phyloP scores from a whole-genome alignment of 2,329 filamentous ascomycete genomes.

The Curvularia lunata region DNA sequence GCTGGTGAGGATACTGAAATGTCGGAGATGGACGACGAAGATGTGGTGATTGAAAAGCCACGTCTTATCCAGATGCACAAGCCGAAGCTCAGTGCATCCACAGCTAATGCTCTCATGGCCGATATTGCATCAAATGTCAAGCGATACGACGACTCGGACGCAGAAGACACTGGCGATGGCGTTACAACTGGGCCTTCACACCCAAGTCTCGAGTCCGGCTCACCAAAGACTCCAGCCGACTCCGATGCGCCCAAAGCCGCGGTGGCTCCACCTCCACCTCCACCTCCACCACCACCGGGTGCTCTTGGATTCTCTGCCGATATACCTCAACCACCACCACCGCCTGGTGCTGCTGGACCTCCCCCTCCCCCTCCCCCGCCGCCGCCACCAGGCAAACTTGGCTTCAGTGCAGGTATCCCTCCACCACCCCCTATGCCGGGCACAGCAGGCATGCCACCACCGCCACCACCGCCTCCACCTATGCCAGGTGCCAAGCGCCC shows the following conservation, averaged over 20 bases:
- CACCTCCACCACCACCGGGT: slow-evolving; percentile 51
- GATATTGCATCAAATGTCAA: slow-evolving; percentile 79
- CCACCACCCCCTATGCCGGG: slow-evolving; percentile 60
- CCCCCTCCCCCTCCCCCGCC: slow-evolving; percentile 55
- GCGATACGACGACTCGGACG: slow-evolving; percentile 74
- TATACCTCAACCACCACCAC: slow-evolving; percentile 54
- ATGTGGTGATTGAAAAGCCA: slow-evolving; percentile 76
- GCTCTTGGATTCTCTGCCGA: slow-evolving; percentile 46
- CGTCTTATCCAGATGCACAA: slow-evolving; percentile 79
- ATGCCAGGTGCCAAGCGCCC: slow-evolving; percentile 64
- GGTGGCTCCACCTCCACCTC: slow-evolving; percentile 59
- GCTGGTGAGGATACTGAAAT: slow-evolving; percentile 48
- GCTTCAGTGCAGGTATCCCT: slow-evolving; percentile 50
- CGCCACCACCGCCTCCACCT: slow-evolving; percentile 66
- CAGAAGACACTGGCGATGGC: slow-evolving; percentile 71
- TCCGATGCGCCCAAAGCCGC: slow-evolving; percentile 49
- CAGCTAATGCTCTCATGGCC: slow-evolving; percentile 71
- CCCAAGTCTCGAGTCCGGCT: slow-evolving; percentile 73
- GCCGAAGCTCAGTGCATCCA: slow-evolving; percentile 66
- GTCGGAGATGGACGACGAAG: slow-evolving; percentile 54
- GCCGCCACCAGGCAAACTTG: slow-evolving; percentile 56
- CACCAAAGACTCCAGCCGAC: slow-evolving; percentile 71
- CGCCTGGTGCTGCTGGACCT: slow-evolving; percentile 56
- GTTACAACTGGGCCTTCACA: slow-evolving; percentile 77
- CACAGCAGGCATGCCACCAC: slow-evolving; percentile 60